Evolutionary conservation across 257 asterid species (phyloP), one percentile per base, ranked within the genome.

Genomic region (Datura wrightii): DNA sequence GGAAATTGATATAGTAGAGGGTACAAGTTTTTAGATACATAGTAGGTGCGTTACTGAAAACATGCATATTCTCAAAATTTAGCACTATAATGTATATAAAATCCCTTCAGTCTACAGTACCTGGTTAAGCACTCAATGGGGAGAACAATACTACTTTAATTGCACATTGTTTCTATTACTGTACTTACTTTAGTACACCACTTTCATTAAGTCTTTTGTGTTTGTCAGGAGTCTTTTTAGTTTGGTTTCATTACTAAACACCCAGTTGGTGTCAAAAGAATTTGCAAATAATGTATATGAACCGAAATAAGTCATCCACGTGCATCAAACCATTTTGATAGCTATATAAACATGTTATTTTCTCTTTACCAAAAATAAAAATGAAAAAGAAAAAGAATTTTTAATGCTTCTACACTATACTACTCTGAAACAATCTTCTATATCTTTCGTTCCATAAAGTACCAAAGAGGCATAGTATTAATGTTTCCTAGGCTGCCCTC

Each of bases 121-220:
- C 10, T 66, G 46, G 9, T 66, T 66, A 66, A 3, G 74, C 74
- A 66, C 48, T 14, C 13, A 66, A 66, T 8, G 19, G 48, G 37
- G 10, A 66, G 48, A 24, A 24, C 54, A 48, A 11, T 48, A 15
- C 50, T 37, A 37, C 76, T 66, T 13, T 36, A 66, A 7, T 66
- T 66, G 74, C 74, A 66, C 48, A 66, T 10, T 65, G 48, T 36
- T 66, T 37, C 50, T 67, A 67, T 13, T 15, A 67, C 50, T 37
- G 31, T 67, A 67, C 76, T 67, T 67, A 67, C 76, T 50, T 67
- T 67, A 67, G 76, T 67, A 15, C 31, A 67, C 76, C 50, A 67
- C 76, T 37, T 67, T 37, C 76, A 15, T 67, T 67, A 37, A 15
- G 76, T 67, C 50, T 6, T 24, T 24, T 36, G 72, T 67, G 76